Conservation (phyloP, 345 rosid genomes). For the Acer yangbiense region DNA sequence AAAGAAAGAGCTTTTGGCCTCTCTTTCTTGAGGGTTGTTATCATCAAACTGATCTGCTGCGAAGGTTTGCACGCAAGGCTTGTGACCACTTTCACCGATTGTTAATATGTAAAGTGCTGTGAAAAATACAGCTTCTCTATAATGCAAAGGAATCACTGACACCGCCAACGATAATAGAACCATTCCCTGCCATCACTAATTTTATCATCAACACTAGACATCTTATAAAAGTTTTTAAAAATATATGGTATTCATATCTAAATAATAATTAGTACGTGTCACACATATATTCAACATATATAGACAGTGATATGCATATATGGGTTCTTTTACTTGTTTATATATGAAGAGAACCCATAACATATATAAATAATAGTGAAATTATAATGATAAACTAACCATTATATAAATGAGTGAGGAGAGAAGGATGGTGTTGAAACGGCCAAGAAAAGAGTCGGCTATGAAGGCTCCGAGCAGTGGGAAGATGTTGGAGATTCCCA, state of each 20-base stretch:
- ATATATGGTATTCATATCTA: no score
- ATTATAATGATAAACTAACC: conserved; percentile 27
- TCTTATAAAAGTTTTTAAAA: no score
- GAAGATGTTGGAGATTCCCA: conserved; percentile 74
- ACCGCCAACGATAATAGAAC: conserved; percentile 64
- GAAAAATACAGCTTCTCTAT: conserved; percentile 61
- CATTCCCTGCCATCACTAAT: conserved; percentile 57
- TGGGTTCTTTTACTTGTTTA: no score
- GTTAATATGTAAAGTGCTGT: conserved; percentile 68
- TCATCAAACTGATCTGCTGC: conserved; percentile 96
- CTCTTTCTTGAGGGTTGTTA: conserved; percentile 52
- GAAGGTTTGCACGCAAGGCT: conserved; percentile 91
- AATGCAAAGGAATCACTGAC: conserved; percentile 39
- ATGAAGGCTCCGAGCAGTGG: conserved; percentile 74
- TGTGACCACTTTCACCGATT: conserved; percentile 92
- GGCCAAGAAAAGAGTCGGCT: conserved; percentile 87
- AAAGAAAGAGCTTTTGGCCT: conserved; percentile 85
- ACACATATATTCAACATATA: no score
- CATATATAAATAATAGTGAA: no score
- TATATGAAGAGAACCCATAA: no score
- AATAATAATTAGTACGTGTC: no score
- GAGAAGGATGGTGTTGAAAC: conserved; percentile 78
- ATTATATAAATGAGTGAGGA: conserved; percentile 56
- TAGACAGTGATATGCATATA: not conserved
- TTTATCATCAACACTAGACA: no score